These are phyloP conservation scores for Terfezia claveryi DNA, from an alignment of 495 filamentous ascomycete genomes.

Conservation along the genomic window DNA sequence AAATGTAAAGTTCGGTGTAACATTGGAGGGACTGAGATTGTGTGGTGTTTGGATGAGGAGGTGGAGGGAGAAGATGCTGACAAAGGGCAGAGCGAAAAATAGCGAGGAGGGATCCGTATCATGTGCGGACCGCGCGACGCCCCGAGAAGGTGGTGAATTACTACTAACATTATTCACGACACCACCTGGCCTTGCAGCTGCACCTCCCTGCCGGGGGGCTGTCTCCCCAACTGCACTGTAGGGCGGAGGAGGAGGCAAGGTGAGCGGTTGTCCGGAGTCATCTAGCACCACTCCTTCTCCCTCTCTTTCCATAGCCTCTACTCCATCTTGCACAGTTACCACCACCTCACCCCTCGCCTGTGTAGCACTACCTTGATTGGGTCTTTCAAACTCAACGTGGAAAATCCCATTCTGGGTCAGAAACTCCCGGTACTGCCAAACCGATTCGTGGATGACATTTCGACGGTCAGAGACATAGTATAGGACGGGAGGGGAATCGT, in stretches of 20 bases:
- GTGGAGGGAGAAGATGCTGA: not conserved
- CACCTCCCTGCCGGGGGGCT: not conserved
- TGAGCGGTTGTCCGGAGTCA: not conserved
- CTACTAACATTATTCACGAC: not conserved
- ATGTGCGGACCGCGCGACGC: not conserved
- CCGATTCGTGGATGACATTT: not conserved
- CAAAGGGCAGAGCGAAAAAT: too few relatives aligned
- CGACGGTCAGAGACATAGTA: not conserved
- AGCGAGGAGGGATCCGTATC: too few relatives aligned
- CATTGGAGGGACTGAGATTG: not conserved
- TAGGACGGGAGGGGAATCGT: not conserved
- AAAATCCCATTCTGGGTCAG: not conserved
- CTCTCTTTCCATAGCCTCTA: not conserved
- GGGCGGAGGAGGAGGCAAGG: not conserved
- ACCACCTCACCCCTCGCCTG: not conserved
- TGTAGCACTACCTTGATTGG: not conserved
- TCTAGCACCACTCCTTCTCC: not conserved
- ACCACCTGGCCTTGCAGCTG: not conserved
- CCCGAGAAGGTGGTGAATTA: not conserved
- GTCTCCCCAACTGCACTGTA: not conserved
- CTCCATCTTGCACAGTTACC: not conserved
- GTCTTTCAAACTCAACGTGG: not conserved
- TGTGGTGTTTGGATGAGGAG: not conserved
- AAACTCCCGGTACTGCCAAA: not conserved
- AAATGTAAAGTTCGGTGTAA: not conserved